Evolutionary conservation across 768 basidiomycete genomes (phyloP).

Genomic region (Collybia sp.): DNA sequence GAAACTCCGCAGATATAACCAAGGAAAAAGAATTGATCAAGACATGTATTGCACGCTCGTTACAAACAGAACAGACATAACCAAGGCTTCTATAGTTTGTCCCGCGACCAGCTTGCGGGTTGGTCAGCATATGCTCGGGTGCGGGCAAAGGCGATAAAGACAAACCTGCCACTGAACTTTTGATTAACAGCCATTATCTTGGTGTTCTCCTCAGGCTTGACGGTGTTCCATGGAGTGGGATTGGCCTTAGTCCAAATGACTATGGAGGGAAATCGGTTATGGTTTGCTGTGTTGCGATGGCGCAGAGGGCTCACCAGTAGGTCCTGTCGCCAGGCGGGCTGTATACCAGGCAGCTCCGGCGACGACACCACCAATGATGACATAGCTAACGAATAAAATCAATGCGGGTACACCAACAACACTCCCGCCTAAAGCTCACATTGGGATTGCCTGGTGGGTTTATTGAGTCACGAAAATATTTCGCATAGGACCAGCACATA

Average conservation of each 20-base stretch:
- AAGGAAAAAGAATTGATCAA: conserved; percentile 2
- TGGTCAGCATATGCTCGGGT: conserved; percentile 3
- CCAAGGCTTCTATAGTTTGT: conserved; percentile 49
- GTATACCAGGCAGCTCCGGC: conserved; percentile 67
- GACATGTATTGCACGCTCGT: conserved; percentile 11
- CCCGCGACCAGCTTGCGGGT: conserved; percentile 63
- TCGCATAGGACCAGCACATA: conserved; percentile 22
- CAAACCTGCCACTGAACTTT: conserved; percentile 71
- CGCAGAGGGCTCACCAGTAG: conserved; percentile 35
- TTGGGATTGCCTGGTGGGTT: conserved; percentile 40
- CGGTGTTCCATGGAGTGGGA: conserved; percentile 86
- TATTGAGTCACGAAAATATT: background rate
- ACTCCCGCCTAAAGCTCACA: conserved; percentile 29
- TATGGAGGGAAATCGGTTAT: conserved; percentile 10
- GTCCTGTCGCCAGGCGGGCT: conserved; percentile 57
- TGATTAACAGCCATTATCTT: conserved; percentile 69
- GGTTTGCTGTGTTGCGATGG: no score
- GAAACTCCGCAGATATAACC: no score
- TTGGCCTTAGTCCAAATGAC: conserved; percentile 62
- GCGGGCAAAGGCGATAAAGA: conserved; percentile 4
- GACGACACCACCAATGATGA: conserved; percentile 45
- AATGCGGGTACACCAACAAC: background rate
- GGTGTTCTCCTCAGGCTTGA: conserved; percentile 70
- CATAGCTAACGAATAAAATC: conserved; percentile 29
- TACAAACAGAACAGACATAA: conserved; percentile 12